Base-by-base conservation (phyloP, 345 rosid genomes). In the Hibiscus mutabilis region DNA sequence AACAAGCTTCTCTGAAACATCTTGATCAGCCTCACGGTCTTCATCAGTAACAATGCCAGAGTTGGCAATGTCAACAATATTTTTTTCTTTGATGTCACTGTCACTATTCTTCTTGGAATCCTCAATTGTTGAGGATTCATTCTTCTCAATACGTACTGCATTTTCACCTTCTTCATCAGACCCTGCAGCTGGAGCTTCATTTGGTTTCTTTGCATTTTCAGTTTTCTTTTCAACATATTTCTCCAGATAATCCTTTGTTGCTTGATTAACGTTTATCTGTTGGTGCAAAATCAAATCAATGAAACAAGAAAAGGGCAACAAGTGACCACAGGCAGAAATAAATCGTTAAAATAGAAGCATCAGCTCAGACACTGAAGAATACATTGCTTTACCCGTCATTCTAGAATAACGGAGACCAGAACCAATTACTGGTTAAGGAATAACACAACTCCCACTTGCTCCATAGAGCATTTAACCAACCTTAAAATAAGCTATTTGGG, bases 241-340 rank as follows among this genome's bases (percentile, higher is more conserved):
- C 81, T 83, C 83, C 72, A 95, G 80, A 82, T 90, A 95, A 65
- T 89, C 92, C 78, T 79, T 87, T 51, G 99, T 95, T 70, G 97
- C 98, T 83, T 90, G 90, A 79, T 86, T 86, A 79, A 90, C 91
- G 75, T 95, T 95, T 61, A 95, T 80, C 99, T 92, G 84, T 68
- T 59, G 33, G 57, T 57, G 55, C 60, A 71, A 68, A 60, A 66
- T 33, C 49, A 68, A 59, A 68, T 51, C 16, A 57, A 46, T 22
- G 37, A 70, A 57, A 55, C 62, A 69, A 56, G 13, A 58, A 9
- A 21, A 40, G 22, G 14, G 22, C 15, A 60, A 58, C 21, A 49
- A 63, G 59, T 10, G 49, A 67, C 27, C 60, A 61, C 11, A 42
- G 31, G 24, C 6, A 44, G 52, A 65, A 65, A n/a, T 21, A 19